Base-by-base conservation (phyloP, 352 stramenopile genomes). In the Phytophthora boehmeriae region DNA sequence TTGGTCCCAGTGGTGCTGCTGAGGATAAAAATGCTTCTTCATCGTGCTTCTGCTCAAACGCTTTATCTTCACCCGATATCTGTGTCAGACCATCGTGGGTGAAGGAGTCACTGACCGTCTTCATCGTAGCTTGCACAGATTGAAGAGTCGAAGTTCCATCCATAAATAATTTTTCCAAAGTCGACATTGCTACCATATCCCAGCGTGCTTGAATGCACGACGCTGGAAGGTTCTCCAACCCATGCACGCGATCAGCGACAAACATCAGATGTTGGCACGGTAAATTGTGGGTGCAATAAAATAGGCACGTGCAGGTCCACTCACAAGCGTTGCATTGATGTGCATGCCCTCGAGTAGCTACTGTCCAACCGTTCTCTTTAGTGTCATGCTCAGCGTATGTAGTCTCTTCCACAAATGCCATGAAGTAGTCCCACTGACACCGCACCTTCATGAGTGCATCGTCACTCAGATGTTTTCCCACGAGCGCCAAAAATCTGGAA, bases 201-300 rank as follows among this genome's bases (percentile, higher is more conserved):
- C 25, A 58, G n/a, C 38, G 17, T 9, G 41, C 16, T 1, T 22
- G 30, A 47, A 60, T 60, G 19, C 53, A 52, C 11, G 41, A 52
- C 16, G 11, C 42, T 8, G 30, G 41, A 9, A 53, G 17, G 8
- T 10, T 42, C 3, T 53, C 45, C 14, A 53, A 53, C 5, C 39
- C 5, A 42, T 53, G 23, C 1, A 47, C 32, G 28, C 32, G 20
- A 20, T 32, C 19, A 25, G 53, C 53, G 25, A 60, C 38, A 47
- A 41, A 53, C 22, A 53, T 52, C 20, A 60, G 17, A 25, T 60
- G 53, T 20, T 46, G 53, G 32, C 43, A 62, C 48, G 54, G 34
- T 14, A 62, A 25, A 38, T 49, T 23, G 23, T 54, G 42, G 43
- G 5, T 54, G 11, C 36, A 19, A 13, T 49, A 49, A 34, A 62